Evolutionary conservation across 2,329 filamentous ascomycete genomes (phyloP), one percentile per base, ranked within the genome.

Genomic region (Penicillium sumatraense): DNA sequence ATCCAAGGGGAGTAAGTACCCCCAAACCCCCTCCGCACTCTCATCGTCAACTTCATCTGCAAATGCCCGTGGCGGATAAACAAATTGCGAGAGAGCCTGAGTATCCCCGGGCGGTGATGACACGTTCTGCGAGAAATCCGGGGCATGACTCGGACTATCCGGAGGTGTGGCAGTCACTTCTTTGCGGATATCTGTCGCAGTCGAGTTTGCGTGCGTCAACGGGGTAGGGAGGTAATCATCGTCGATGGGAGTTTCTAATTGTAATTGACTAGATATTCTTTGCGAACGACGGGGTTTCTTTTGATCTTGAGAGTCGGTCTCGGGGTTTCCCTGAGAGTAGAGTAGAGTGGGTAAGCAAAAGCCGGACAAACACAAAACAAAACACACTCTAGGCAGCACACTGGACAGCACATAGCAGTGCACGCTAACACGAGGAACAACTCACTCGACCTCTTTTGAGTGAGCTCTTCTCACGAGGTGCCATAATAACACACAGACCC

Each of bases 231-330:
- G 83, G 60, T 90, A 89, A 51, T 86, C 81, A 67, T 85, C 84
- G 64, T 84, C 80, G 64, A 88, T 71, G 54, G 87, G 85, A 8
- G 86, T 87, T 66, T 85, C 84, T 69, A 64, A 74, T 68, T 71
- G 75, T 16, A 79, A 79, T 62, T 86, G 84, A 26, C 85, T 86
- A 29, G 84, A 86, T 57, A 91, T 78, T 59, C 90, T 87, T 62
- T 90, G 81, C 41, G 90, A 92, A 54, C 91, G 86, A 60, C 93
- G 88, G 56, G 89, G 87, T 74, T 96, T 96, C 83, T 97, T 97
- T 60, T 83, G 78, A 59, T 92, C 88, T 60, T 76, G 72, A 35
- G 68, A 69, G 64, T 84, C 81, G 52, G 88, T 85, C 64, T 85
- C 86, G 49, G 83, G 80, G 38, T 88, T 90, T 64, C 80, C 83